phyloP scores from a whole-genome alignment of 352 stramenopile species.

The Hyaloperonospora brassicae region DNA sequence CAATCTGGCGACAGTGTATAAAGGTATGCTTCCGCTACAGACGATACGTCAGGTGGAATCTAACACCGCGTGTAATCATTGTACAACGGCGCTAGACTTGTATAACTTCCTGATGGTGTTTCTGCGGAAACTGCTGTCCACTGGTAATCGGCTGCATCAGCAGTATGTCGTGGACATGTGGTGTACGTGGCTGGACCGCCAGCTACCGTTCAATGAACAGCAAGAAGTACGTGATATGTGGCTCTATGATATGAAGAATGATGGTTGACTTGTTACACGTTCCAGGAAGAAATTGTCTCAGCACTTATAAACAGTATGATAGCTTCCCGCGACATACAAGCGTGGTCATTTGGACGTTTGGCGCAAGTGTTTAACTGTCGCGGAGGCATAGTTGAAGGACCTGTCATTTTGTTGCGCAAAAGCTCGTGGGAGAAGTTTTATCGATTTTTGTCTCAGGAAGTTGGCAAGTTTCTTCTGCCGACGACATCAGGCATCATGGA shows the following conservation, averaged over 20 bases:
- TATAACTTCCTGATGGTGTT: slow-evolving; percentile 81
- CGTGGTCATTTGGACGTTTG: slow-evolving; percentile 42
- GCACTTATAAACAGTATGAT: slow-evolving; percentile 43
- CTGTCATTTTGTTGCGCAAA: slow-evolving; percentile 19
- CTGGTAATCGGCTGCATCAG: slow-evolving; percentile 34
- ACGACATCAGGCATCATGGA: slow-evolving; percentile 6
- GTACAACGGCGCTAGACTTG: slow-evolving; percentile 35
- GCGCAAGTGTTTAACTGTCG: slow-evolving; percentile 27
- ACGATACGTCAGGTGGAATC: not conserved
- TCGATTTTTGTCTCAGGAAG: slow-evolving; percentile 29
- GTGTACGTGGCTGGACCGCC: slow-evolving; percentile 53
- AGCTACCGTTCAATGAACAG: slow-evolving; percentile 36
- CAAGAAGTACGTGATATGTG: slow-evolving; percentile 46
- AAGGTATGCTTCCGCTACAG: slow-evolving; percentile 22
- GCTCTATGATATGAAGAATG: slow-evolving; percentile 2
- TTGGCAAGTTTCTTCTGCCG: slow-evolving; percentile 36
- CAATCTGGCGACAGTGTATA: slow-evolving; percentile 31
- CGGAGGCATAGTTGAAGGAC: slow-evolving; percentile 1
- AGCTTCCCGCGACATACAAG: slow-evolving; percentile 28
- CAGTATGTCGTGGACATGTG: slow-evolving; percentile 61
- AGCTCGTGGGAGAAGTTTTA: slow-evolving; percentile 39
- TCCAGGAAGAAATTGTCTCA: slow-evolving; percentile 48
- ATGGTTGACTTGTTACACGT: slow-evolving; percentile 2
- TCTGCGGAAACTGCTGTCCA: slow-evolving; percentile 64
- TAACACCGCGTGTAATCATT: slow-evolving; percentile 2